These are phyloP conservation scores for Angomonas deanei DNA, from an alignment of 208 protist genomes.

Conservation along the genomic window DNA sequence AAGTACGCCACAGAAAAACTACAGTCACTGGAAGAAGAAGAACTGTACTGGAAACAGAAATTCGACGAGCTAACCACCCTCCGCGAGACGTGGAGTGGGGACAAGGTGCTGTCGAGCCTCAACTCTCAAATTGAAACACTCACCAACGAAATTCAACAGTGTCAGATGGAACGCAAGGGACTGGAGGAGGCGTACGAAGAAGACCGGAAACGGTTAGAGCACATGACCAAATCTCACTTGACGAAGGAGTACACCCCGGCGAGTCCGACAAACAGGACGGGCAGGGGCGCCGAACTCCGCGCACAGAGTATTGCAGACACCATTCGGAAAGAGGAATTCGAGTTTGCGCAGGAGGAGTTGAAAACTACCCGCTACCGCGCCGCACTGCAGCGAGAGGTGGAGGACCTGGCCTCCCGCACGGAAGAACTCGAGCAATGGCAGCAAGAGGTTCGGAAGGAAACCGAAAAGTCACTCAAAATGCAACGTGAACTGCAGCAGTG, in stretches of 20 bases:
- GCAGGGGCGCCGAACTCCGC: too few species aligned
- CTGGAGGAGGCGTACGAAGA: constrained; percentile 8
- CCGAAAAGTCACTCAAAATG: background rate
- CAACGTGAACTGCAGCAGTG: constrained; percentile 15
- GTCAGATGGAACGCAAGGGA: constrained; percentile 10
- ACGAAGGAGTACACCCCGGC: background rate
- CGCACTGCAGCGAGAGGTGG: constrained; percentile 46
- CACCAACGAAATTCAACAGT: constrained; percentile 8
- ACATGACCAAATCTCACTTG: background rate
- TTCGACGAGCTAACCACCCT: constrained; percentile 29
- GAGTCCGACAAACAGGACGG: background rate
- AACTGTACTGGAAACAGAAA: constrained; percentile 22
- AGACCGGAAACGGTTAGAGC: background rate
- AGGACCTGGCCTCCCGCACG: constrained; percentile 30
- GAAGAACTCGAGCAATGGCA: constrained; percentile 20
- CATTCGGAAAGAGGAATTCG: constrained; percentile 27
- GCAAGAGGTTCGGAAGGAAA: background rate
- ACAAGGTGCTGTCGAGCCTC: constrained; percentile 12
- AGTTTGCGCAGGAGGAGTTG: constrained; percentile 19
- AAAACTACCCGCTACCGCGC: constrained; percentile 16
- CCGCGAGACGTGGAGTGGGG: constrained; percentile 17
- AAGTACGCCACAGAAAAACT: constrained; percentile 23
- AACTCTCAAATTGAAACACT: constrained; percentile 15
- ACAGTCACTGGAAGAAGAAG: constrained; percentile 18
- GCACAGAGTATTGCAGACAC: constrained; percentile 17